phyloP scores from a whole-genome alignment of 2,329 filamentous ascomycete genomes.

The Penicillium freii region DNA sequence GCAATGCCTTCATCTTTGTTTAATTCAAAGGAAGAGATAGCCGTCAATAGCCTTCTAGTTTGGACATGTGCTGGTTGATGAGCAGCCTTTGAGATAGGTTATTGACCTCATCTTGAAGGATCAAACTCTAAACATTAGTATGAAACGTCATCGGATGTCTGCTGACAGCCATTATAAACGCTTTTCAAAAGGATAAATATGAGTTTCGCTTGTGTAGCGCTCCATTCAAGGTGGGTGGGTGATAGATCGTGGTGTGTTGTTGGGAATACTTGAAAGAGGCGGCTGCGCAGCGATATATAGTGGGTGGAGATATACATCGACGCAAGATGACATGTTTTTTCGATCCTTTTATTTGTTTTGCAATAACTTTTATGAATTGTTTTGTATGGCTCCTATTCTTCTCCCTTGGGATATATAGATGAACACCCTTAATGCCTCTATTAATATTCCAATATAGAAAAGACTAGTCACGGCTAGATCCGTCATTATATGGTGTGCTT shows the following conservation, averaged over 20 bases:
- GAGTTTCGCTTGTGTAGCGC: neutral
- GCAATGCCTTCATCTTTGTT: constrained; percentile 3
- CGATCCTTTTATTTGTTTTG: neutral
- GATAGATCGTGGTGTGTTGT: neutral
- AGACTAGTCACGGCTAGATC: neutral
- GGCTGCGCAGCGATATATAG: neutral
- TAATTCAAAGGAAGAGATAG: neutral
- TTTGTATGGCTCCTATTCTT: neutral
- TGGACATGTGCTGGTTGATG: neutral
- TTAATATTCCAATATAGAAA: neutral
- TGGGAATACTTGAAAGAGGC: neutral
- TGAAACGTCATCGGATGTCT: constrained; percentile 1
- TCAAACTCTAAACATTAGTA: neutral
- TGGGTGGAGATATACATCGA: neutral
- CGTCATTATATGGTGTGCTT: neutral
- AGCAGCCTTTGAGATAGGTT: neutral
- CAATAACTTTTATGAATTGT: neutral
- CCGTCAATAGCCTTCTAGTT: neutral
- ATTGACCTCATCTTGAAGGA: neutral
- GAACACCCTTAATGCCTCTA: neutral
- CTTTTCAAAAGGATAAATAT: neutral
- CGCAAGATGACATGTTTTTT: neutral
- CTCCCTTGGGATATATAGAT: neutral
- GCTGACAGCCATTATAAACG: neutral
- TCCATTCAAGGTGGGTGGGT: neutral